A percentile compares a stretch with the other conserved stretches of the same genome.
Evolutionary conservation across 2,329 filamentous ascomycete species (phyloP).

Genomic region (Arthrobotrys musiformis): DNA sequence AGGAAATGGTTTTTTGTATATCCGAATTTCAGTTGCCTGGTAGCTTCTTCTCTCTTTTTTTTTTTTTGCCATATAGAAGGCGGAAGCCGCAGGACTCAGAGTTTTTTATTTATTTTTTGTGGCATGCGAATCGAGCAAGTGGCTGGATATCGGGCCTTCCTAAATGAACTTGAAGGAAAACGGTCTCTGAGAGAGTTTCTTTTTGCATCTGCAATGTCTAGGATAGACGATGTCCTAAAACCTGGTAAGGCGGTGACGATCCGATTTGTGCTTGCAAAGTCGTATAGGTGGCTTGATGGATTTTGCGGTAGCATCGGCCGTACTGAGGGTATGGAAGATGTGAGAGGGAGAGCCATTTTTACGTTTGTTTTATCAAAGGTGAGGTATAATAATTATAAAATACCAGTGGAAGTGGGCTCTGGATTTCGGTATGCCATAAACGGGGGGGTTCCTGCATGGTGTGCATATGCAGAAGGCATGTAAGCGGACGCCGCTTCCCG

Average conservation of each 20-base stretch:
- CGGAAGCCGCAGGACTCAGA: background rate
- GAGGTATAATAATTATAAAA: conserved; percentile 12
- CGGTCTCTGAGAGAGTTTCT: conserved; percentile 26
- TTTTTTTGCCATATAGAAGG: conserved; percentile 1
- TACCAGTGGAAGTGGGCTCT: conserved; percentile 16
- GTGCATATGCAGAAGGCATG: conserved; percentile 52
- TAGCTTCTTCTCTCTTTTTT: background rate
- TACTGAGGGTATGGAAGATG: background rate
- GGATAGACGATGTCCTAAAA: conserved; percentile 52
- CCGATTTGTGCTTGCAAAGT: conserved; percentile 32
- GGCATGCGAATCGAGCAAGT: conserved; percentile 41
- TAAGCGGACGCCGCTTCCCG: conserved; percentile 51
- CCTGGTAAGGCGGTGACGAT: conserved; percentile 51
- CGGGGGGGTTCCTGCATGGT: conserved; percentile 53
- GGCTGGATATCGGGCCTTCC: conserved; percentile 29
- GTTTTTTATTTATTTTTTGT: conserved; percentile 7
- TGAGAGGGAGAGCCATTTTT: background rate
- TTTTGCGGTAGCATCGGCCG: background rate
- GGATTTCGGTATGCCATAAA: conserved; percentile 37
- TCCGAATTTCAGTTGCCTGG: conserved; percentile 38
- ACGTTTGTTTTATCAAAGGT: conserved; percentile 3
- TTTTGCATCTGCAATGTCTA: conserved; percentile 39
- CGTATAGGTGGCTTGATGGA: background rate
- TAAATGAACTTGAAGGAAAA: conserved; percentile 46
- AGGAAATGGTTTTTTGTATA: background rate